Evolutionary conservation across 345 rosid species (phyloP), one percentile per base, ranked within the genome.

Genomic region (Citrus unshiu): DNA sequence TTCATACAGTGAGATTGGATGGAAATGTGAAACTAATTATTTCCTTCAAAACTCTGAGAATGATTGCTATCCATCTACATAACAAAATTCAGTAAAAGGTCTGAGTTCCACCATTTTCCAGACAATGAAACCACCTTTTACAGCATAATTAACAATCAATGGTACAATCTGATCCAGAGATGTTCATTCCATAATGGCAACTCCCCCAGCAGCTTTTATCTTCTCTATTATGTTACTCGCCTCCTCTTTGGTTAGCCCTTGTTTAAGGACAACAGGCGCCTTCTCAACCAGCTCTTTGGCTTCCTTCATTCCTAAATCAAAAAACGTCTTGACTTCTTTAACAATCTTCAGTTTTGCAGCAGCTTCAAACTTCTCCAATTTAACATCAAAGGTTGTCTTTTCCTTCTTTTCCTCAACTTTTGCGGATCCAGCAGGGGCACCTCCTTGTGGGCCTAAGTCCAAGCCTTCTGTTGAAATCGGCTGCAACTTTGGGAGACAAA

Each of bases 201-300:
- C 81, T 30, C 89, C 89, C 67, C 91, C 91, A 4, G 80, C 91
- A 29, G 91, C 83, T 73, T 86, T 85, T 39, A 86, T 81, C 85
- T 88, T 88, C 78, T 83, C 86, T 30, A 85, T 78, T 24, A 85
- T 84, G 30, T 24, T 77, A 78, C 77, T 81, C 30, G 86, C 91
- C 80, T 88, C 91, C 62, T 88, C 91, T 77, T 86, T 86, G 32
- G 87, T 78, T 32, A 86, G 75, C 35, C 91, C 88, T 58, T 88
- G 85, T 74, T 88, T 88, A 40, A 88, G 85, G 67, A 86, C 21
- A 51, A 51, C 82, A 59, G 91, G 91, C 4, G 60, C 86, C 75
- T 86, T 88, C 80, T 88, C 89, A 43, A 88, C 89, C 78, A 88
- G 84, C 4, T 86, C 88, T 62, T 88, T 88, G 43, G 89, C 91